Percentiles rank a stretch among this genome's conserved stretches.
These are phyloP conservation scores for Neofusicoccum laricinum DNA, from an alignment of 2,329 filamentous ascomycete species.

Conservation along the genomic window DNA sequence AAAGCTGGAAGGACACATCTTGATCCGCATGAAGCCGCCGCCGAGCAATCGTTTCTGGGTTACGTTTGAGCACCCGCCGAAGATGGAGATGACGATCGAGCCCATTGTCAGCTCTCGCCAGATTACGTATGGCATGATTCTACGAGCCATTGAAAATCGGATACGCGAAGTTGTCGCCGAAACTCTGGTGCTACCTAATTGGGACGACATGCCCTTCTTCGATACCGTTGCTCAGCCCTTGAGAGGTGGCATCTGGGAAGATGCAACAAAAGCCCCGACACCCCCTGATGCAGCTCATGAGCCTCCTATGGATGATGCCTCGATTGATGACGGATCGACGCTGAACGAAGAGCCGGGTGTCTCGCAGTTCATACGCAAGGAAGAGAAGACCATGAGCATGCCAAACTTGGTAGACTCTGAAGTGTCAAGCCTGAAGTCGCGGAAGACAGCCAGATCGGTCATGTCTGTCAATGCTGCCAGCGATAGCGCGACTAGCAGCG, in stretches of 20 bases:
- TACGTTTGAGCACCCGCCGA: slow-evolving; percentile 88
- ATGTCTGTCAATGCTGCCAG: neutral
- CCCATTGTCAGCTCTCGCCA: slow-evolving; percentile 93
- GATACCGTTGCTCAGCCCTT: slow-evolving; percentile 74
- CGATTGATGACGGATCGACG: neutral
- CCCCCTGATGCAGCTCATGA: slow-evolving; percentile 21
- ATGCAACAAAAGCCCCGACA: slow-evolving; percentile 27
- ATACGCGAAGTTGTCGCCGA: slow-evolving; percentile 94
- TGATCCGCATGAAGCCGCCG: slow-evolving; percentile 88
- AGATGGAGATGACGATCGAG: slow-evolving; percentile 90
- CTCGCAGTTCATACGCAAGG: neutral
- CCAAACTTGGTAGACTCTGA: slow-evolving; percentile 19
- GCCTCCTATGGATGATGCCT: slow-evolving; percentile 24
- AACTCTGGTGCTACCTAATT: slow-evolving; percentile 86
- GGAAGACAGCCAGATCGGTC: slow-evolving; percentile 23
- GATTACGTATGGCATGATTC: slow-evolving; percentile 89
- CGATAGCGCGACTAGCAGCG: slow-evolving; percentile 5
- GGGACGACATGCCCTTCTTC: slow-evolving; percentile 93
- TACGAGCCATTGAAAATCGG: slow-evolving; percentile 88
- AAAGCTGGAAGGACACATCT: slow-evolving; percentile 77
- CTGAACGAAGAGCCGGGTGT: neutral
- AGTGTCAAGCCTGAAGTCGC: slow-evolving; percentile 19
- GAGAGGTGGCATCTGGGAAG: slow-evolving; percentile 77
- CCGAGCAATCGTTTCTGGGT: slow-evolving; percentile 97
- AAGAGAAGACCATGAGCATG: slow-evolving; percentile 24